Evolutionary conservation across 2,329 filamentous ascomycete species (phyloP).

Genomic region (Metarhizium humberi): DNA sequence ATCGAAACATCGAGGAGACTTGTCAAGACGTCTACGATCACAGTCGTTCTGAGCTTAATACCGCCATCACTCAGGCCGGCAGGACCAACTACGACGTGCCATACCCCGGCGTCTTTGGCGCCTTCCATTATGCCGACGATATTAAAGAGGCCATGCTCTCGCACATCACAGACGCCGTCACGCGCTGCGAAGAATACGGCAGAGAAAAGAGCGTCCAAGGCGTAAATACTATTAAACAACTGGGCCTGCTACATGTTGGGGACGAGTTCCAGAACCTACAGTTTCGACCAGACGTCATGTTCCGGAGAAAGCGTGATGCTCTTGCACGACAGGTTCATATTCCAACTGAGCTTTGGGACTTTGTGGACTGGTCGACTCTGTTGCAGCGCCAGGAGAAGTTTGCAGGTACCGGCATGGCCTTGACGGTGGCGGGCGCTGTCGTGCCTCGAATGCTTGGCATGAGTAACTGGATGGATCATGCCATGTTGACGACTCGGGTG

Average conservation of each 20-base stretch:
- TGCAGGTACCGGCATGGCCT: slow-evolving; percentile 85
- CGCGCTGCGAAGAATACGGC: slow-evolving; percentile 77
- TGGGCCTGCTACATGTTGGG: slow-evolving; percentile 81
- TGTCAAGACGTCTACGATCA: slow-evolving; percentile 80
- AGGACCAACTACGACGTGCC: slow-evolving; percentile 70
- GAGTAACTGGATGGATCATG: slow-evolving; percentile 82
- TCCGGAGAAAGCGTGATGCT: slow-evolving; percentile 70
- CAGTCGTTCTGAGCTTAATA: slow-evolving; percentile 64
- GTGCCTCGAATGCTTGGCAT: slow-evolving; percentile 75
- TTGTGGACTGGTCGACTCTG: slow-evolving; percentile 77
- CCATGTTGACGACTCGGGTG: slow-evolving; percentile 69
- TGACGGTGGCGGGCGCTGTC: slow-evolving; percentile 82
- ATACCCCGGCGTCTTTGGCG: slow-evolving; percentile 77
- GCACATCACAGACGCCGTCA: slow-evolving; percentile 72
- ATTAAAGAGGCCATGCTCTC: slow-evolving; percentile 87
- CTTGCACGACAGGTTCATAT: slow-evolving; percentile 80
- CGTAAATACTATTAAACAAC: slow-evolving; percentile 78
- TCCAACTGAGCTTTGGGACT: slow-evolving; percentile 82
- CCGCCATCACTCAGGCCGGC: slow-evolving; percentile 68
- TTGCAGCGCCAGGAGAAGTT: slow-evolving; percentile 91
- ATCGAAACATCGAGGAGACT: slow-evolving; percentile 73
- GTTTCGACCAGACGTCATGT: slow-evolving; percentile 92
- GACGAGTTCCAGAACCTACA: slow-evolving; percentile 77
- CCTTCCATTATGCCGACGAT: slow-evolving; percentile 88
- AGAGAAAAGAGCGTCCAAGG: slow-evolving; percentile 66